A percentile compares a stretch with the other conserved stretches of the same genome.
phyloP scores from a whole-genome alignment of 78 protist genomes.

The Dictyostelium firmibasis region DNA sequence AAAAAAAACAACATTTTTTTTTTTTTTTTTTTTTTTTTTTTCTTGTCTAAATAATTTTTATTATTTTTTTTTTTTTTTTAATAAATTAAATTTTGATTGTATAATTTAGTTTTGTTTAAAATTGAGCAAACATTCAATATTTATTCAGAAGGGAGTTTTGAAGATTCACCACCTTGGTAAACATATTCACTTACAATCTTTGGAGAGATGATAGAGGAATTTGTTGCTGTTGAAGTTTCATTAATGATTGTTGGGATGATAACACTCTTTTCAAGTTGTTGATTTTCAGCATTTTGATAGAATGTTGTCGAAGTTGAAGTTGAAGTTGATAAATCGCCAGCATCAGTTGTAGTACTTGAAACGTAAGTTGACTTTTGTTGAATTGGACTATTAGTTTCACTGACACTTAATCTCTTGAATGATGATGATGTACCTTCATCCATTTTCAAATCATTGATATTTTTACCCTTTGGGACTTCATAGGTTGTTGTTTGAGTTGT shows the following conservation, averaged over 20 bases:
- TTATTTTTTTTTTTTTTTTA: not conserved
- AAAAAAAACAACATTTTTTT: too few species aligned
- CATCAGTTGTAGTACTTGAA: not conserved
- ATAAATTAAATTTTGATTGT: not conserved
- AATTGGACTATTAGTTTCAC: not conserved
- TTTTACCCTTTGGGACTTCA: not conserved
- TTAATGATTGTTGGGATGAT: not conserved
- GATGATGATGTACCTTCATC: conserved; percentile 13
- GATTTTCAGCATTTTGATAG: not conserved
- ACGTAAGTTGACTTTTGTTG: not conserved
- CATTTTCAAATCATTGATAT: not conserved
- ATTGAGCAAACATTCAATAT: not conserved
- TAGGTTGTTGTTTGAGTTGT: not conserved
- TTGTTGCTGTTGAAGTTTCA: not conserved
- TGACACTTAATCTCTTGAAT: not conserved
- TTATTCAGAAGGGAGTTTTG: not conserved
- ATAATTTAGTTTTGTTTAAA: not conserved
- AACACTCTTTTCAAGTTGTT: not conserved
- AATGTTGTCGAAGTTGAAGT: not conserved
- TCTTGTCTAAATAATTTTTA: not conserved
- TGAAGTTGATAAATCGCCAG: not conserved
- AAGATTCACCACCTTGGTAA: not conserved
- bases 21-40: too few species aligned
- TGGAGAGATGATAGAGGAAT: not conserved
- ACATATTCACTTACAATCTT: not conserved